These are phyloP conservation scores for Talinum fruticosum DNA, from an alignment of 148 eudicot genomes.

Conservation along the genomic window DNA sequence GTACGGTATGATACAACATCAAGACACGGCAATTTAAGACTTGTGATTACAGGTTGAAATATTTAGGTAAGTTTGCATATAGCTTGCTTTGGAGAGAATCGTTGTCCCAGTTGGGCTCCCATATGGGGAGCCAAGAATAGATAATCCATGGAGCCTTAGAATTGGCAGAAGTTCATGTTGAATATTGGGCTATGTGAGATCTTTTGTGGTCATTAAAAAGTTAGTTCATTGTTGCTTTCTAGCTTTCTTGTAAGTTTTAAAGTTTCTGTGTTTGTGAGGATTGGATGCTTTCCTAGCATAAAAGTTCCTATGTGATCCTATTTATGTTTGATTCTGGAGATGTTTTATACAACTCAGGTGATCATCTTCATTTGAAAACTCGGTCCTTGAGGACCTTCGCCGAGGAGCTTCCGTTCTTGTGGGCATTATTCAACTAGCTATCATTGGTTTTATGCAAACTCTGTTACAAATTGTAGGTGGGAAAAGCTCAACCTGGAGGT, in stretches of 20 bases:
- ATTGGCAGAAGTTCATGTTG: background rate
- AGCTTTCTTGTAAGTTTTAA: background rate
- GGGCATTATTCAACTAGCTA: too few relatives aligned
- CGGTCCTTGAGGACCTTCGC: too few relatives aligned
- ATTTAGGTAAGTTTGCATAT: background rate
- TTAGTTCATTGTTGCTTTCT: background rate
- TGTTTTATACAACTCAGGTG: too few relatives aligned
- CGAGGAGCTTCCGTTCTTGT: too few relatives aligned
- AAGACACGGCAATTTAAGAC: background rate
- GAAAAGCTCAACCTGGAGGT: too few relatives aligned
- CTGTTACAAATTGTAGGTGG: too few relatives aligned
- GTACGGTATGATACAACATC: background rate
- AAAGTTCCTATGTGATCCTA: too few relatives aligned
- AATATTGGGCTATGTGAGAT: background rate
- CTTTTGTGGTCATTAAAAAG: background rate
- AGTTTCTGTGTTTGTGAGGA: too few relatives aligned
- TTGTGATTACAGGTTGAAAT: background rate
- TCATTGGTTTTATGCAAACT: too few relatives aligned
- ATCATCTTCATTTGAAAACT: too few relatives aligned
- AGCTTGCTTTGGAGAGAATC: conserved; percentile 8
- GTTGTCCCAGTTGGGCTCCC: background rate
- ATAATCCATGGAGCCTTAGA: background rate
- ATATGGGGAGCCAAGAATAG: background rate
- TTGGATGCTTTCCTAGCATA: too few relatives aligned
- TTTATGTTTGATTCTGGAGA: too few relatives aligned